Evolutionary conservation across 2,329 filamentous ascomycete genomes (phyloP).

Genomic region (Exophiala calicioides): DNA sequence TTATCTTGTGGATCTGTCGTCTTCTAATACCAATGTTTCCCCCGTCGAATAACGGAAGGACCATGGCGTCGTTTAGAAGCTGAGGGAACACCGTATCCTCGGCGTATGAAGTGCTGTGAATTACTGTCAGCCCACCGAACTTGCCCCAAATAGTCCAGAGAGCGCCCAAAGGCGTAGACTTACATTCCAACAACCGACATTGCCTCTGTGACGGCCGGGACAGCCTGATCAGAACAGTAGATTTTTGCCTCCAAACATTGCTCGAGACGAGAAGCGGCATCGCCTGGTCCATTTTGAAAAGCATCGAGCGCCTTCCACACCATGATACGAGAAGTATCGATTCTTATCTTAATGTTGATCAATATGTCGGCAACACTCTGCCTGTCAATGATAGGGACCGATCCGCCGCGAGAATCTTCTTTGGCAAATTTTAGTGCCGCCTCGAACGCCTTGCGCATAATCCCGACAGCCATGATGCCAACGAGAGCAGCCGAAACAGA

Average conservation of each 20-base stretch:
- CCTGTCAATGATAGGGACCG: slow-evolving; percentile 46
- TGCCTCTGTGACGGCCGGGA: slow-evolving; percentile 50
- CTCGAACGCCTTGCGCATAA: slow-evolving; percentile 57
- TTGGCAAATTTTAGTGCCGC: slow-evolving; percentile 53
- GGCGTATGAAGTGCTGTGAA: slow-evolving; percentile 39
- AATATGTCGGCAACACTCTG: slow-evolving; percentile 56
- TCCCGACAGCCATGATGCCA: slow-evolving; percentile 55
- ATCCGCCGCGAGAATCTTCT: slow-evolving; percentile 47
- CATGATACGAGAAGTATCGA: slow-evolving; percentile 51
- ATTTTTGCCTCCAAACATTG: slow-evolving; percentile 54
- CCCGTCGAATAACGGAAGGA: slow-evolving; percentile 54
- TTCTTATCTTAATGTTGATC: slow-evolving; percentile 53
- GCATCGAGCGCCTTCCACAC: slow-evolving; percentile 55
- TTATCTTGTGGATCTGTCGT: slow-evolving; percentile 38
- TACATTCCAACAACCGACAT: slow-evolving; percentile 56
- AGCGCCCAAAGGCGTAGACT: slow-evolving; percentile 31
- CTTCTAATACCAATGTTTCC: slow-evolving; percentile 56
- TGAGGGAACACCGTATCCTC: slow-evolving; percentile 44
- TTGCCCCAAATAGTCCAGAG: background rate
- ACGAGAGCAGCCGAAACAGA: slow-evolving; percentile 51
- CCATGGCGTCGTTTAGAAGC: slow-evolving; percentile 48
- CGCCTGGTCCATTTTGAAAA: slow-evolving; percentile 45
- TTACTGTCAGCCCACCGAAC: background rate
- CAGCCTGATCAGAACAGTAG: slow-evolving; percentile 51
- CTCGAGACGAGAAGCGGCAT: slow-evolving; percentile 46